phyloP scores from a whole-genome alignment of 345 rosid genomes.

The Salix dunnii region DNA sequence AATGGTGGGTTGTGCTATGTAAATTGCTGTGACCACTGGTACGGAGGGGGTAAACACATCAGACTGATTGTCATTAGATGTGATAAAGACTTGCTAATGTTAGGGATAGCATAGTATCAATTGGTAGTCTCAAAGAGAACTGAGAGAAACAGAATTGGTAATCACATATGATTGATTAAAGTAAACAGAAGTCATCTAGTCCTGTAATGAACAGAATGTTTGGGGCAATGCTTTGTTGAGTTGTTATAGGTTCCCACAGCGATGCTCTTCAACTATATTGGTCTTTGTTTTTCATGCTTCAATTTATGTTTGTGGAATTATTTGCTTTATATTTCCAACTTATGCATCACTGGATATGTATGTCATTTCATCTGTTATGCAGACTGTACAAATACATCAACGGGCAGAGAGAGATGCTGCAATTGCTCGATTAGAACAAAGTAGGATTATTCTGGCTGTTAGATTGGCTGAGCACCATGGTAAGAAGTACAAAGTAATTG shows the following conservation, averaged over 20 bases:
- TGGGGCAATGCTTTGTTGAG: neutral
- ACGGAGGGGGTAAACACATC: neutral
- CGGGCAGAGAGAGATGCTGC: conserved; percentile 89
- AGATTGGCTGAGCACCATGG: conserved; percentile 82
- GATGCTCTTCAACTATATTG: neutral
- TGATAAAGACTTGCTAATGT: neutral
- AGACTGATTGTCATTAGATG: neutral
- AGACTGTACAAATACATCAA: conserved; percentile 82
- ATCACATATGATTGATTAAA: neutral
- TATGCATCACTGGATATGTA: neutral
- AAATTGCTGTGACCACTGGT: neutral
- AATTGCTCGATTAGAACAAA: conserved; percentile 79
- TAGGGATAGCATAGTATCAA: neutral
- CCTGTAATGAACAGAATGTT: neutral
- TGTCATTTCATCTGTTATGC: conserved; percentile 14
- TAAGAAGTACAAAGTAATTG: conserved; percentile 74
- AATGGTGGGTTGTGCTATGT: neutral
- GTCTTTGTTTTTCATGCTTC: conserved; percentile 4
- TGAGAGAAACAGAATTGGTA: neutral
- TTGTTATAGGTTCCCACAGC: neutral
- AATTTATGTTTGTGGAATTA: neutral
- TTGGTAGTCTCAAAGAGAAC: neutral
- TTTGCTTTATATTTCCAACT: neutral
- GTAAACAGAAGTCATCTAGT: neutral
- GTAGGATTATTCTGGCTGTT: conserved; percentile 82